A percentile compares a stretch with the other conserved stretches of the same genome.
These are phyloP conservation scores for Exophiala sp. DNA, from an alignment of 2,329 filamentous ascomycete genomes.

Conservation along the genomic window DNA sequence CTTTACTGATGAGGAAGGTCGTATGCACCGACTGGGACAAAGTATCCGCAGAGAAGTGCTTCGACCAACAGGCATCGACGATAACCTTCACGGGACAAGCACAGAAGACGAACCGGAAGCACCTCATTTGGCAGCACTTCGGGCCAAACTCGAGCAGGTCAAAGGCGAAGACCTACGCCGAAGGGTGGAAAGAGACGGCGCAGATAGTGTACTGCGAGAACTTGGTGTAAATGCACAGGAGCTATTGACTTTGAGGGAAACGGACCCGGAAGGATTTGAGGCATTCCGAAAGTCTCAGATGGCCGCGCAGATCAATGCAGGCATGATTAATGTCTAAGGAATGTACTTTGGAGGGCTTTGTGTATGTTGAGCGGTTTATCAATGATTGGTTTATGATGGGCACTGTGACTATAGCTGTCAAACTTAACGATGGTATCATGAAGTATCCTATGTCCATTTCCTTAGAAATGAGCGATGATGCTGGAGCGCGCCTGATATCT, in stretches of 20 bases:
- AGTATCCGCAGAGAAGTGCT: constrained; percentile 63
- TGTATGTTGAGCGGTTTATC: neutral
- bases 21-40: constrained; percentile 66
- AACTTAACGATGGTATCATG: neutral
- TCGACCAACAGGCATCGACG: constrained; percentile 43
- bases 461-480: neutral
- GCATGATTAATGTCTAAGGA: constrained; percentile 3
- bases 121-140: constrained; percentile 44
- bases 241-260: constrained; percentile 39
- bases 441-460: neutral
- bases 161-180: constrained; percentile 41
- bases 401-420: neutral
- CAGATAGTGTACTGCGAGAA: constrained; percentile 41
- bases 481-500: too few relatives aligned
- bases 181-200: constrained; percentile 37
- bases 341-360: neutral
- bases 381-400: neutral
- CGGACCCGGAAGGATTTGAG: constrained; percentile 45
- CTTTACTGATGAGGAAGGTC: constrained; percentile 66
- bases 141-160: constrained; percentile 42
- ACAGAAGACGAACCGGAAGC: constrained; percentile 39
- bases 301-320: constrained; percentile 37
- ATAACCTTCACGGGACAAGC: constrained; percentile 35
- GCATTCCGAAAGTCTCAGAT: constrained; percentile 45
- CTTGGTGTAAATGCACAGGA: constrained; percentile 46